Evolutionary conservation across 192 early-diverging fungal species (phyloP), one percentile per base, ranked within the genome.

Genomic region (Backusella liffmaniae): DNA sequence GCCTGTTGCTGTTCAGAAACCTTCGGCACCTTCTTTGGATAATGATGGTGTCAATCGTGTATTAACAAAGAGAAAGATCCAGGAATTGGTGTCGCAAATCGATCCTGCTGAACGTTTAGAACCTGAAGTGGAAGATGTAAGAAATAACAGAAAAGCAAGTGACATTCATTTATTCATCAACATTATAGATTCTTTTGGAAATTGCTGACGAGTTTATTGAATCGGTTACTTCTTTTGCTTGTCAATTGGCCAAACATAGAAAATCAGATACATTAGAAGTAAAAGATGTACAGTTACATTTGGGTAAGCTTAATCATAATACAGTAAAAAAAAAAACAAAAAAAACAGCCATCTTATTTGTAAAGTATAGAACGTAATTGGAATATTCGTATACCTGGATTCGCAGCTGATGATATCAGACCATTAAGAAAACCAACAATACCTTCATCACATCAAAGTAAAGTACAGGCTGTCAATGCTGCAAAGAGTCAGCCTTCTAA

Each of bases 321-420:
- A 13, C 7, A n/a, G 21, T 49, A 23, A n/a, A 23, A 21, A 37
- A 35, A 10, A 53, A 7, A 18, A 23, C 4, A 23, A n/a, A 23
- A 21, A 37, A 35, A 10, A 53, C 12, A 18, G 53, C 4, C n/a
- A 44, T 41, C 42, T 21, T 72, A 32, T 44, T 12, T 67, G 30
- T 2, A 59, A 21, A 18, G 8, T 7, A 42, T 67, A 86, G 94
- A 96, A 84, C 89, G 93, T 18, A 96, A 93, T 76, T 96, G 92
- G 93, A 96, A 94, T 70, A 92, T 96, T 66, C 91, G 94, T 67
- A 94, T 96, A 77, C 94, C 94, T 66, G 94, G 94, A 12, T 95
- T 94, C 79, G 91, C 93, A 0, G 88, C 92, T n/a, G 93, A 94
- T 78, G 91, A 92, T 76, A 93, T 94, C 51, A 75, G 93, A 65